Evolutionary conservation across 345 rosid species (phyloP).

Genomic region (Citrus sp.): DNA sequence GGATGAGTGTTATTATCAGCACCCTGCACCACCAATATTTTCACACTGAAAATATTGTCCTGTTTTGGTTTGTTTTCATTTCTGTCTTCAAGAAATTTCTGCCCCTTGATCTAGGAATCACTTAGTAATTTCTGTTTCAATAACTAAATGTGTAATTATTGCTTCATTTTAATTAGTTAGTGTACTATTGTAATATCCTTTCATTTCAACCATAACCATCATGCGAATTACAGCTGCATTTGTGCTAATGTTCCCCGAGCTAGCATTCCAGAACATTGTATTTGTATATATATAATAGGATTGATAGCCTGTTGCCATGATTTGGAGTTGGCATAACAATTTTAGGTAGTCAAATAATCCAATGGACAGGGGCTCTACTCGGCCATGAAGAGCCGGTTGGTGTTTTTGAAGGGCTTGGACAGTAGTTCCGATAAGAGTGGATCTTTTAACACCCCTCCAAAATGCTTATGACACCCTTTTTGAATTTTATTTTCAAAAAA

Average conservation of each 20-base stretch:
- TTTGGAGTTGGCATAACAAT: neutral
- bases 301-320: neutral
- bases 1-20: neutral
- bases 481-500: no score
- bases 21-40: neutral
- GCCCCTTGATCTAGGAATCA: neutral
- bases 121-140: neutral
- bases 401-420: neutral
- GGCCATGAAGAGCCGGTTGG: neutral
- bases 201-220: neutral
- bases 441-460: no score
- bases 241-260: neutral
- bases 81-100: neutral
- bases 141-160: neutral
- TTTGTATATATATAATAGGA: neutral
- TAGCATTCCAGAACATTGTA: neutral
- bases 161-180: neutral
- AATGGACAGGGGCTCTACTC: neutral
- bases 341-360: neutral
- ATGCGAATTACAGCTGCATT: neutral
- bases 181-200: neutral
- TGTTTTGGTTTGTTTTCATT: neutral
- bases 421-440: neutral
- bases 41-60: neutral
- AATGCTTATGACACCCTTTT: no score